A percentile compares a stretch with the other conserved stretches of the same genome.
Evolutionary conservation across 2,329 filamentous ascomycete species (phyloP).

Genomic region (Hortaea sp.): DNA sequence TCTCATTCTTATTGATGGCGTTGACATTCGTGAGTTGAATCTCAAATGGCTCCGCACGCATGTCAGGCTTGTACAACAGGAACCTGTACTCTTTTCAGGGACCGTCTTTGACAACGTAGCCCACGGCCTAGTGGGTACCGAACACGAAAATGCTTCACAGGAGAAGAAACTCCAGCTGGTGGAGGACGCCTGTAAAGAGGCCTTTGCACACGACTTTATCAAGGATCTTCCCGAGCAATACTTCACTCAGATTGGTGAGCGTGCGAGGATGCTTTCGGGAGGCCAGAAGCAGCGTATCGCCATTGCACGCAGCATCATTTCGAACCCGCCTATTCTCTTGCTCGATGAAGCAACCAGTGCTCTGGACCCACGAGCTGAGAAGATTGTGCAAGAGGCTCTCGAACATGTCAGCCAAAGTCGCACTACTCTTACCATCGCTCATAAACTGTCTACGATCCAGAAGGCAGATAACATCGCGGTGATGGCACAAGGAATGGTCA

Average conservation of each 20-base stretch:
- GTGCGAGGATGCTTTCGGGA: constrained; percentile 24
- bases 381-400: constrained; percentile 25
- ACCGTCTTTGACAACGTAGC: constrained; percentile 28
- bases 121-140: constrained; percentile 29
- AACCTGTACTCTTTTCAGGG: constrained; percentile 26
- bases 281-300: constrained; percentile 27
- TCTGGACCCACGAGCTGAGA: constrained; percentile 26
- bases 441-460: constrained; percentile 35
- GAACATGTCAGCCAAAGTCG: constrained; percentile 21
- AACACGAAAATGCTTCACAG: constrained; percentile 17
- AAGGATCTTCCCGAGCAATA: constrained; percentile 25
- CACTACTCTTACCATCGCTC: constrained; percentile 33
- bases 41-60: constrained; percentile 24
- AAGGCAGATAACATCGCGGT: constrained; percentile 38
- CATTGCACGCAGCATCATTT: constrained; percentile 28
- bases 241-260: constrained; percentile 25
- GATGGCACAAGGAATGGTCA: constrained; percentile 31
- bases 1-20: constrained; percentile 24
- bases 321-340: constrained; percentile 25
- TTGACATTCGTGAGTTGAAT: constrained; percentile 20
- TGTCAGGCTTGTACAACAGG: constrained; percentile 27
- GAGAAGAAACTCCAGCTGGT: constrained; percentile 24
- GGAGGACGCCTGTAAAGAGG: constrained; percentile 23
- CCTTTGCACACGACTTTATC: constrained; percentile 30
- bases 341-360: constrained; percentile 30